Evolutionary conservation across 106 monocot species (phyloP), one percentile per base, ranked within the genome.

Genomic region (Gastrodia elata): DNA sequence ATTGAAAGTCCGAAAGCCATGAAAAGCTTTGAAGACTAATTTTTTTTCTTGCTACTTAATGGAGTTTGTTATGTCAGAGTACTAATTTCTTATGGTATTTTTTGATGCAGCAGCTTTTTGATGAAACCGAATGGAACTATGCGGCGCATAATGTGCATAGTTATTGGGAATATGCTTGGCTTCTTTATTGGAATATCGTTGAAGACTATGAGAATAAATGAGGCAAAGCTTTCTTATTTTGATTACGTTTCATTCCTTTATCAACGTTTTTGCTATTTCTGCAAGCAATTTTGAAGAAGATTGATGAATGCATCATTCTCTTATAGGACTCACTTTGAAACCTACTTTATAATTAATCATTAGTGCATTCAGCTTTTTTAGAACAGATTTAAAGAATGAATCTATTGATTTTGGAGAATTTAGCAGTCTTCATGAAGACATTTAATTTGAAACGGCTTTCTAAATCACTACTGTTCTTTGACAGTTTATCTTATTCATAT

Each of bases 121-220:
- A 77, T 86, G 71, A 84, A 89, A 68, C 77, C 86, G 32, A 88
- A 82, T 59, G 82, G 82, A 70, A 89, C 75, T 71, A 80, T 84
- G 82, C 86, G 86, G 73, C 75, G 88, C 46, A 39, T 78, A 73
- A 84, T 84, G 56, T 79, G 78, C 71, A 78, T 80, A 39, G 20
- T 89, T 8, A 49, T 92, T 77, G 88, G 88, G 76, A 58, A 82
- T 42, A 74, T 92, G 27, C 59, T 88, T 75, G 92, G 88, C 38
- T 84, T 88, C 65, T 88, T 86, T 73, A 74, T 92, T 74, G 92
- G 92, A 38, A 84, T 84, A 75, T 92, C 92, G 8, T 86, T 82
- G 46, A 80, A 79, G 40, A 48, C 80, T 13, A 76, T 82, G 79
- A 84, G 57, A 75, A 86, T 92, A 71, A 88, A 80, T 59, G 89